A percentile compares a stretch with the other conserved stretches of the same genome.
Conservation (phyloP, 2,329 filamentous ascomycete species). For the Pseudofabraea citricarpa region DNA sequence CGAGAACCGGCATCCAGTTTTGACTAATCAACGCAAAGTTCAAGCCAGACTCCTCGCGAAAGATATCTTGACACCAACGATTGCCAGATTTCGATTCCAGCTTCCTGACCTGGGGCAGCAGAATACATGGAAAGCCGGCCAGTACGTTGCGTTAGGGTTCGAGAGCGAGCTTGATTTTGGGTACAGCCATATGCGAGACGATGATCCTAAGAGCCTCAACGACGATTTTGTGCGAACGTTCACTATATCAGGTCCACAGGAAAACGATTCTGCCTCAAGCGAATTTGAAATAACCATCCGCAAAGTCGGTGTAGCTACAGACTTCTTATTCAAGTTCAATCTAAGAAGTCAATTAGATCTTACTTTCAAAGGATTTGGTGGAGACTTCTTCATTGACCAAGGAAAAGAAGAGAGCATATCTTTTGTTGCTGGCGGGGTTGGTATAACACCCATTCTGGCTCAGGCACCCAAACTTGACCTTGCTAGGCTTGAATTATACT, state of each 20-base stretch:
- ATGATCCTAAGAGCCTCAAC: slow-evolving; percentile 74
- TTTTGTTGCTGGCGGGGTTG: slow-evolving; percentile 76
- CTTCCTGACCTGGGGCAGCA: slow-evolving; percentile 32
- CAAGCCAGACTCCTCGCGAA: slow-evolving; percentile 53
- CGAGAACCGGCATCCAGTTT: slow-evolving; percentile 40
- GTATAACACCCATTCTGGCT: slow-evolving; percentile 76
- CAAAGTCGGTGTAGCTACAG: slow-evolving; percentile 64
- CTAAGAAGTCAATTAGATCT: slow-evolving; percentile 52
- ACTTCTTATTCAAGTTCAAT: slow-evolving; percentile 56
- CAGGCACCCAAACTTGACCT: slow-evolving; percentile 52
- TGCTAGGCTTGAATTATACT: slow-evolving; percentile 52
- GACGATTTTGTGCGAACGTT: slow-evolving; percentile 84
- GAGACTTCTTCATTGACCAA: slow-evolving; percentile 46
- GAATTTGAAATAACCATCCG: slow-evolving; percentile 67
- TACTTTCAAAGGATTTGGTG: slow-evolving; percentile 69
- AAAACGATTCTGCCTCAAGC: slow-evolving; percentile 15
- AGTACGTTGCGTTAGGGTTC: slow-evolving; percentile 76
- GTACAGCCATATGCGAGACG: slow-evolving; percentile 79
- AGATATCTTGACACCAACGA: slow-evolving; percentile 57
- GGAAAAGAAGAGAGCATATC: slow-evolving; percentile 29
- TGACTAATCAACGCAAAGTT: slow-evolving; percentile 9
- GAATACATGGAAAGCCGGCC: slow-evolving; percentile 58
- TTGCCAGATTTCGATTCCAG: slow-evolving; percentile 60
- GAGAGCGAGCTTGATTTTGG: slow-evolving; percentile 62
- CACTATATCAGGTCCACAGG: slow-evolving; percentile 59